Base-by-base conservation (phyloP, 768 basidiomycete species). In the Mycena crocata region DNA sequence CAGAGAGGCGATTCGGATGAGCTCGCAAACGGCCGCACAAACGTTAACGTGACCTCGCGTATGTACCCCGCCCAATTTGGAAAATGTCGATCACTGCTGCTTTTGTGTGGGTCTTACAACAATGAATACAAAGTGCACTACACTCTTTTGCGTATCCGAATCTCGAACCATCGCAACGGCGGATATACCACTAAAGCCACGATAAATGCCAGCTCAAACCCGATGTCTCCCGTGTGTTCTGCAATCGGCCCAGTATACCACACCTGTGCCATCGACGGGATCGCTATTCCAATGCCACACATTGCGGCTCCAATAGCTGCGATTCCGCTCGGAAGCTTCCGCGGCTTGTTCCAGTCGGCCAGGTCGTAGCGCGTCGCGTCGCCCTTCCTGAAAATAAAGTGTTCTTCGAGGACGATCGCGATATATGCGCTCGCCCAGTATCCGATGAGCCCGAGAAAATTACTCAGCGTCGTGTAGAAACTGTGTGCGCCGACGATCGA, bases 201-300 rank as follows among this genome's bases (percentile, higher is more conserved):
- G 1, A 77, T 81, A 70, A 93, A 89, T 3, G 91, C 90, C 28
- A 92, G 76, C 76, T 93, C 92, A 67, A 94, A 93, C n/a, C 92
- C 93, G 61, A 95, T 89, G 78, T 95, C 93, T 1, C 93, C 93
- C 21, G 91, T 84, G 10, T 67, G 81, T 67, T 80, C 73, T 13
- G 89, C 93, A 48, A 94, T 89, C 9, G 93, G 93, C 1, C 93
- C 93, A 0, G 83, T 80, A 71, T 87, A 94, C 92, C 91, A 94
- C 30, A 86, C 87, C 76, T 94, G 92, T 66, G 86, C 78, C 89
- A 94, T 94, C 57, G 83, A 85, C 6, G 91, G 88, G 17, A 94
- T 78, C 15, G 90, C 77, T 10, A 93, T 80, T 14, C 80, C 87
- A 56, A 90, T 88, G 3, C 88, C 84, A 52, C 84, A 74, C 5